Evolutionary conservation across 768 basidiomycete genomes (phyloP).

Genomic region (Russula dissimulans): DNA sequence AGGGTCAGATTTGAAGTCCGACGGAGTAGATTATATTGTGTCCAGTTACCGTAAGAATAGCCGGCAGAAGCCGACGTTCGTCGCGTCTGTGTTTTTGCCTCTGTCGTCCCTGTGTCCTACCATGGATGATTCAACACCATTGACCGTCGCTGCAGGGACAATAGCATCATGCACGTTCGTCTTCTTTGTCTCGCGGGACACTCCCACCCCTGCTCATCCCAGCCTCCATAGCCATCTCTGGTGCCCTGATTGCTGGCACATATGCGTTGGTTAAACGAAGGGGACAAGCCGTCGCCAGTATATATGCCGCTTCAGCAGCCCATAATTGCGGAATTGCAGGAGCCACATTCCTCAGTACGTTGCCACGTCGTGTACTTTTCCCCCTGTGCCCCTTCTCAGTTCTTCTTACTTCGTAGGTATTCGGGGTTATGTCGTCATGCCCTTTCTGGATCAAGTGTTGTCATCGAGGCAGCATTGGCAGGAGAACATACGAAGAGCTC

Average conservation of each 20-base stretch:
- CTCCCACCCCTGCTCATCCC: conserved; percentile 24
- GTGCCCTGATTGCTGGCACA: conserved; percentile 38
- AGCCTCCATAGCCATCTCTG: conserved; percentile 41
- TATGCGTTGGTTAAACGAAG: conserved; percentile 41
- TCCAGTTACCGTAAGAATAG: too few relatives aligned
- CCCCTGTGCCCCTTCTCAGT: not conserved
- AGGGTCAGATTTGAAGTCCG: too few relatives aligned
- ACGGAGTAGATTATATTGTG: too few relatives aligned
- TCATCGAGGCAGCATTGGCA: conserved; percentile 39
- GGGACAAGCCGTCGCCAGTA: conserved; percentile 36
- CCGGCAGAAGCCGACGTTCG: conserved; percentile 7
- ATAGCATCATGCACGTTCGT: conserved; percentile 76
- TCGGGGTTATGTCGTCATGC: conserved; percentile 69
- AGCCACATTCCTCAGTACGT: conserved; percentile 71
- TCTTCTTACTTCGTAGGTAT: conserved; percentile 37
- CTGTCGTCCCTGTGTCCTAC: not conserved
- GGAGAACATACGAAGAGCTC: conserved; percentile 30
- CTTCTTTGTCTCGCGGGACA: conserved; percentile 24
- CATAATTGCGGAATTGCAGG: conserved; percentile 66
- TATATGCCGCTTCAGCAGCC: conserved; percentile 45
- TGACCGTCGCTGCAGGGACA: conserved; percentile 48
- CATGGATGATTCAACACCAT: conserved; percentile 27
- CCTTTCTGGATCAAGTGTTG: conserved; percentile 41
- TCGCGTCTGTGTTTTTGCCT: not conserved
- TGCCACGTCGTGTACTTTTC: not conserved